Evolutionary conservation across 495 filamentous ascomycete species (phyloP).

Genomic region (Penicillium paradoxum): DNA sequence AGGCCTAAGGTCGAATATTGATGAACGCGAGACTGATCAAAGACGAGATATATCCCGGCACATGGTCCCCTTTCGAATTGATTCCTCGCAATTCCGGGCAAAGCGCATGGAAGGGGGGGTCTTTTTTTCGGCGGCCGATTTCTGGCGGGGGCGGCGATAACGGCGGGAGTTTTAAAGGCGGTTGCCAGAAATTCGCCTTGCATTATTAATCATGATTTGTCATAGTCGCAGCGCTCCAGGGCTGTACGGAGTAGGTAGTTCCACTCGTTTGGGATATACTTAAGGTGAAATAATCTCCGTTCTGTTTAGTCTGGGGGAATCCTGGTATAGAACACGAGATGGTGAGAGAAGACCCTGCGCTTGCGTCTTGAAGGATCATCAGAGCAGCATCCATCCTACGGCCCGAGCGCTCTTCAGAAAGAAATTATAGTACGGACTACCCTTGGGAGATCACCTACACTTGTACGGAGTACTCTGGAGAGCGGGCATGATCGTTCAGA

Average conservation of each 20-base stretch:
- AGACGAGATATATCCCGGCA: constrained; percentile 1
- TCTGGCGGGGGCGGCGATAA: constrained; percentile 37
- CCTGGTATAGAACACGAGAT: not conserved
- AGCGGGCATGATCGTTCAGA: too few relatives aligned
- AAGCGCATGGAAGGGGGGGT: constrained; percentile 15
- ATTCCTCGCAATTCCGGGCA: constrained; percentile 22
- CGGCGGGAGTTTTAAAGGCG: constrained; percentile 12
- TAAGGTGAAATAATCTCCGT: not conserved
- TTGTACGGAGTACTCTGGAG: too few relatives aligned
- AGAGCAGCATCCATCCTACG: not conserved
- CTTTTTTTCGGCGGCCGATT: constrained; percentile 18
- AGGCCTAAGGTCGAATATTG: not conserved
- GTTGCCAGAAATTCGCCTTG: constrained; percentile 19
- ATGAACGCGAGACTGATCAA: not conserved
- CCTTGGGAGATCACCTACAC: too few relatives aligned
- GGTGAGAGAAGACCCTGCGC: not conserved
- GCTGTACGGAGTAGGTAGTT: not conserved
- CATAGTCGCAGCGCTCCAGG: too few relatives aligned
- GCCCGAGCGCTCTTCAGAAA: not conserved
- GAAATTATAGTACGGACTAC: not conserved
- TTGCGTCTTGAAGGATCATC: not conserved
- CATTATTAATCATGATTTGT: constrained; percentile 1
- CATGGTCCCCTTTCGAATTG: constrained; percentile 20
- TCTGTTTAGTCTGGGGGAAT: not conserved
- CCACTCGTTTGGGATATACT: not conserved